These are phyloP conservation scores for Rhizomucor miehei DNA, from an alignment of 371 early-diverging fungal species.

Conservation along the genomic window DNA sequence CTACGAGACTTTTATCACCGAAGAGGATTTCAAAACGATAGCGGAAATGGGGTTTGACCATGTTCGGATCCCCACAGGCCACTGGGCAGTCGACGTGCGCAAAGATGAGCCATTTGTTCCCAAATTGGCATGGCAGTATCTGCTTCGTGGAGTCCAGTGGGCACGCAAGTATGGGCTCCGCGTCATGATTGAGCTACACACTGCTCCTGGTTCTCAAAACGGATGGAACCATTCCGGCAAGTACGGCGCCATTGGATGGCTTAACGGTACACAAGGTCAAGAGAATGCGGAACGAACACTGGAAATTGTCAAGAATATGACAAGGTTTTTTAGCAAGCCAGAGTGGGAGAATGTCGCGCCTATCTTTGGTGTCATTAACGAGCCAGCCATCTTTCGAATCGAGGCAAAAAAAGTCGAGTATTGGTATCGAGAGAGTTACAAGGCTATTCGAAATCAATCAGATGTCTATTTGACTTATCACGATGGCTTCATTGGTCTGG, in stretches of 20 bases:
- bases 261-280: conserved; percentile 36
- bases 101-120: conserved; percentile 61
- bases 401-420: conserved; percentile 13
- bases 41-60: conserved; percentile 66
- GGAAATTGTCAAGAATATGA: conserved; percentile 36
- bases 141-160: conserved; percentile 62
- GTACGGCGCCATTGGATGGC: conserved; percentile 46
- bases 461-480: conserved; percentile 37
- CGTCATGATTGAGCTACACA: conserved; percentile 74
- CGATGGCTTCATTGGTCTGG: conserved; percentile 38
- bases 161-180: conserved; percentile 65
- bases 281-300: conserved; percentile 31
- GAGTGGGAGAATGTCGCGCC: conserved; percentile 52
- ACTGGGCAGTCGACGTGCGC: conserved; percentile 59
- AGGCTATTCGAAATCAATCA: conserved; percentile 24
- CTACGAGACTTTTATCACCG: conserved; percentile 68
- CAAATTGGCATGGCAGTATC: conserved; percentile 50
- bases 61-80: conserved; percentile 74
- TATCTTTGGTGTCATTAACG: conserved; percentile 52
- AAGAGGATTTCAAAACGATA: conserved; percentile 60
- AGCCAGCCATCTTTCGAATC: conserved; percentile 33
- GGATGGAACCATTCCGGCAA: conserved; percentile 76
- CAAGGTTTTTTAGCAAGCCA: conserved; percentile 35
- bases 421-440: conserved; percentile 35
- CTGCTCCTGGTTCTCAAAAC: conserved; percentile 76